These are phyloP conservation scores for Cyclotella baltica DNA, from an alignment of 108 stramenopile species.

Conservation along the genomic window DNA sequence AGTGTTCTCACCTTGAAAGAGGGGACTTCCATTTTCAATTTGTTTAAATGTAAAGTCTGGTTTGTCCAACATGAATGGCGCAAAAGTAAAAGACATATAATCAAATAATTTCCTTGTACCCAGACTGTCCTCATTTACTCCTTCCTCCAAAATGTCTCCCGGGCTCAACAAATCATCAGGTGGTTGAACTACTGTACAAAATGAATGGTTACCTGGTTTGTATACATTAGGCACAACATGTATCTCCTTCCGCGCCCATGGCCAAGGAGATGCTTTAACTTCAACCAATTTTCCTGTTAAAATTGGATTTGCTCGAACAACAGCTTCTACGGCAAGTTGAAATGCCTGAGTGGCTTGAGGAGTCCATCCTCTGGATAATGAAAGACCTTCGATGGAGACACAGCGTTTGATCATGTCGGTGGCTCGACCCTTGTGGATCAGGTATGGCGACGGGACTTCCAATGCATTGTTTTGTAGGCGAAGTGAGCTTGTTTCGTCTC, in stretches of 20 bases:
- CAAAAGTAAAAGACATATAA: constrained; percentile 37
- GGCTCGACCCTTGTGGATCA: constrained; percentile 54
- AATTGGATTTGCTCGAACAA: constrained; percentile 54
- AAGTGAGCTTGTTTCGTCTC: neutral
- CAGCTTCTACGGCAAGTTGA: constrained; percentile 48
- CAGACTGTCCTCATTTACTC: neutral
- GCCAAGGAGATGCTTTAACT: constrained; percentile 46
- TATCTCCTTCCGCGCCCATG: constrained; percentile 34
- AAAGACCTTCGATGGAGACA: constrained; percentile 46
- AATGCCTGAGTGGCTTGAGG: constrained; percentile 48
- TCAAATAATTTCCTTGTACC: constrained; percentile 35
- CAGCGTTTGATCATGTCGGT: constrained; percentile 54
- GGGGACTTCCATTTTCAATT: constrained; percentile 37
- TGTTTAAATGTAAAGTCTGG: constrained; percentile 48
- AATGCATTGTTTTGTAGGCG: constrained; percentile 1
- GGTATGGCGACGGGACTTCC: constrained; percentile 6
- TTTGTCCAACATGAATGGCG: constrained; percentile 39
- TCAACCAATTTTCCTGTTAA: constrained; percentile 54
- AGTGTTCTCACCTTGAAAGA: constrained; percentile 40
- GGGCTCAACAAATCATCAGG: constrained; percentile 38
- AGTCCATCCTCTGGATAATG: constrained; percentile 47
- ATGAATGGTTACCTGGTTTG: constrained; percentile 47
- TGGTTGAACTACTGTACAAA: constrained; percentile 39
- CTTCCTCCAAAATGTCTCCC: constrained; percentile 13
- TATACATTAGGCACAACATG: constrained; percentile 43